Evolutionary conservation across 2,329 filamentous ascomycete species (phyloP).

Genomic region (Paraphaeosphaeria minitans): DNA sequence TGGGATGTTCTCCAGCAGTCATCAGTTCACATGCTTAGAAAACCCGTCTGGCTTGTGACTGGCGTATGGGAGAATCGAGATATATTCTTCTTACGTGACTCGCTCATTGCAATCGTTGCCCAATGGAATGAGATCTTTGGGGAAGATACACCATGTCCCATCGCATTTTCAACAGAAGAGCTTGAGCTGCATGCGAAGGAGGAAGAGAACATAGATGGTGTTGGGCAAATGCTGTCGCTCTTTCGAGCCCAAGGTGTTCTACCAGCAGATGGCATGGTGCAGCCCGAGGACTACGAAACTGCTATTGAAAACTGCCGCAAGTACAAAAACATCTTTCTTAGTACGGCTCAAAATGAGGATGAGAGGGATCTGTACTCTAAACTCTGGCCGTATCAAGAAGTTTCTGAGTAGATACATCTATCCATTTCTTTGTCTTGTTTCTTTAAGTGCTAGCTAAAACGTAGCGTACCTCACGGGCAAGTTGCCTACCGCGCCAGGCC

Average conservation of each 20-base stretch:
- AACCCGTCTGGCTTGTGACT: conserved; percentile 40
- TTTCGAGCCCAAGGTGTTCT: conserved; percentile 35
- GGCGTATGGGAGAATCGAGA: conserved; percentile 40
- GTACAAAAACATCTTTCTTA: conserved; percentile 18
- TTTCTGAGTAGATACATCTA: conserved; percentile 11
- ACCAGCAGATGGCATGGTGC: conserved; percentile 42
- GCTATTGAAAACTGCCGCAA: conserved; percentile 19
- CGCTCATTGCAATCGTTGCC: conserved; percentile 29
- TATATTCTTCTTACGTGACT: conserved; percentile 41
- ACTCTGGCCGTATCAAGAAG: conserved; percentile 18
- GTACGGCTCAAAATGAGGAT: conserved; percentile 15
- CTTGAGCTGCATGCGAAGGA: conserved; percentile 17
- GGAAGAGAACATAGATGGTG: conserved; percentile 37
- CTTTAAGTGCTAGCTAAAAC: too few species aligned
- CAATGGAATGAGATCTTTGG: conserved; percentile 14
- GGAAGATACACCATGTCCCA: conserved; percentile 17
- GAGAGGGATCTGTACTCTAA: conserved; percentile 18
- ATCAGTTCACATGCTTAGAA: conserved; percentile 26
- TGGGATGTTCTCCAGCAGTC: conserved; percentile 33
- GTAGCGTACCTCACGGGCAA: too few species aligned
- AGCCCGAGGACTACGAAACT: conserved; percentile 34
- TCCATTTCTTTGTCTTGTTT: background rate
- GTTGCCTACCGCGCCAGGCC: too few species aligned
- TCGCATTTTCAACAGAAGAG: conserved; percentile 16
- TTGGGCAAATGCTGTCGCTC: conserved; percentile 36